phyloP scores from a whole-genome alignment of 1,284 basidiomycete species.

The Coriolopsis trogii region DNA sequence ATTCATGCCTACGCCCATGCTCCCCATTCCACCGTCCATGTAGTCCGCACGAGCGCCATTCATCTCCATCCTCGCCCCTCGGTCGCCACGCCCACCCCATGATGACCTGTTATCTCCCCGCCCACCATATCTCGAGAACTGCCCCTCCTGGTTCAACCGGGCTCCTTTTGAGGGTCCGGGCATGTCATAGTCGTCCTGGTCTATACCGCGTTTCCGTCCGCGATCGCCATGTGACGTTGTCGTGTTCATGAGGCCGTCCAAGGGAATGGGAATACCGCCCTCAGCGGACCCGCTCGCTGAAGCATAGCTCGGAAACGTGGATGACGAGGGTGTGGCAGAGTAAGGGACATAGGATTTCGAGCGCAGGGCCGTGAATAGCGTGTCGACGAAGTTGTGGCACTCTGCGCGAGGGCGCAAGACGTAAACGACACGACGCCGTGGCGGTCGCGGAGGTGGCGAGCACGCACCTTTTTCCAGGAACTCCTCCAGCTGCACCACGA shows the following conservation, averaged over 20 bases:
- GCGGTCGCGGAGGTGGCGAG: neutral
- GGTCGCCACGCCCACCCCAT: slow-evolving; percentile 44
- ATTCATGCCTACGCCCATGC: slow-evolving; percentile 39
- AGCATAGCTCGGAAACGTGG: slow-evolving; percentile 22
- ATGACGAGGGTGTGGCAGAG: slow-evolving; percentile 37
- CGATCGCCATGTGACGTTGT: slow-evolving; percentile 51
- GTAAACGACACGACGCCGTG: slow-evolving; percentile 6
- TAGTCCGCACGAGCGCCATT: slow-evolving; percentile 30
- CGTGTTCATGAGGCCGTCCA: slow-evolving; percentile 62
- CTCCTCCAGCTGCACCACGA: slow-evolving; percentile 82
- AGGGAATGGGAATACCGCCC: slow-evolving; percentile 75
- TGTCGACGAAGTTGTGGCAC: slow-evolving; percentile 78
- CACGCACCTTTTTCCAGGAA: slow-evolving; percentile 86
- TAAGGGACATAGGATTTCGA: slow-evolving; percentile 85
- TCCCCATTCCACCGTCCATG: slow-evolving; percentile 36
- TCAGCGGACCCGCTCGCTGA: slow-evolving; percentile 46
- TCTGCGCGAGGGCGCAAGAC: slow-evolving; percentile 47
- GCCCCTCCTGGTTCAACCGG: slow-evolving; percentile 60
- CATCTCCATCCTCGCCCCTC: slow-evolving; percentile 33
- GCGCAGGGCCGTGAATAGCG: slow-evolving; percentile 80
- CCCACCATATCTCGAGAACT: slow-evolving; percentile 59
- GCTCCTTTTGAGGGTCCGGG: slow-evolving; percentile 72
- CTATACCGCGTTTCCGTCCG: slow-evolving; percentile 63
- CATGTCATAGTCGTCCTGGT: slow-evolving; percentile 61
- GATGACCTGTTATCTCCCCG: slow-evolving; percentile 31